Conservation (phyloP, 2,329 filamentous ascomycete genomes). For the Trichoderma arundinaceum region DNA sequence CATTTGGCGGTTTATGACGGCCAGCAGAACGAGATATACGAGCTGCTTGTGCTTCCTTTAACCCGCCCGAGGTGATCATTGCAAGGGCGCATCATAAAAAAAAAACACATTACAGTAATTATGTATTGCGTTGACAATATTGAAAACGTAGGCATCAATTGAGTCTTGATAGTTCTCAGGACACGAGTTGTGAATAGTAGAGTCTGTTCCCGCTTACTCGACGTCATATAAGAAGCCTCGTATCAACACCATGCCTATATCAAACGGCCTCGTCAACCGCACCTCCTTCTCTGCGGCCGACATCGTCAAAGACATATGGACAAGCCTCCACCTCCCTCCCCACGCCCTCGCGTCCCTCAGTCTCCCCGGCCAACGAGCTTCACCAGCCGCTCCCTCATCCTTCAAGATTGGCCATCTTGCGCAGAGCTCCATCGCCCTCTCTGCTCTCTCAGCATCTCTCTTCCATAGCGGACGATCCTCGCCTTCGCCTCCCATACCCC, state of each 20-base stretch:
- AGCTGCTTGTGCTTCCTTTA: neutral
- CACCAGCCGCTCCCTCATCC: slow-evolving; percentile 52
- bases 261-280: slow-evolving; percentile 23
- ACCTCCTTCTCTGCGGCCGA: slow-evolving; percentile 30
- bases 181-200: neutral
- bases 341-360: slow-evolving; percentile 28
- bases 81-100: slow-evolving; percentile 10
- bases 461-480: slow-evolving; percentile 46
- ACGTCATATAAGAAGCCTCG: neutral
- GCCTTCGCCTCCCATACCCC: slow-evolving; percentile 38
- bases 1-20: too few relatives aligned
- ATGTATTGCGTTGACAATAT: neutral
- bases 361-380: slow-evolving; percentile 31
- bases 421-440: slow-evolving; percentile 57
- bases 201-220: too few relatives aligned
- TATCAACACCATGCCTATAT: neutral
- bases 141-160: neutral
- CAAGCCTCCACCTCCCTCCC: slow-evolving; percentile 33
- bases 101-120: neutral
- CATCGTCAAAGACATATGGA: slow-evolving; percentile 32
- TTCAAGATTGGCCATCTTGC: slow-evolving; percentile 61
- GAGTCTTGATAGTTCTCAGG: neutral
- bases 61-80: slow-evolving; percentile 11
- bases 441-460: slow-evolving; percentile 56
- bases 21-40: too few relatives aligned